phyloP scores from a whole-genome alignment of 2,329 filamentous ascomycete species.

The Lasiodiplodia theobromae region DNA sequence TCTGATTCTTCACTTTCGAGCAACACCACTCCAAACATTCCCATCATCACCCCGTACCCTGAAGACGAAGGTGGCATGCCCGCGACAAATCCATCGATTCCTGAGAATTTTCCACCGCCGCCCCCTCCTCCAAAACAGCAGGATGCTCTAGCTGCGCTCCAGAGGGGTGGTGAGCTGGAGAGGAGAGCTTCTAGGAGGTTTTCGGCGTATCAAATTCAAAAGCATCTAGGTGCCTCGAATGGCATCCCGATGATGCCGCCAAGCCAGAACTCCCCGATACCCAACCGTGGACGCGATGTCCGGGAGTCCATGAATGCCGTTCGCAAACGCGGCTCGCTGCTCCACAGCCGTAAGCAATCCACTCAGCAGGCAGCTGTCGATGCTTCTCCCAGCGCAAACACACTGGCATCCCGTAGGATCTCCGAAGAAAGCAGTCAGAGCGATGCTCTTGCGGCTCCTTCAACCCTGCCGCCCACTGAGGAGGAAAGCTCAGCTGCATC shows the following conservation, averaged over 20 bases:
- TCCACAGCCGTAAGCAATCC: conserved; percentile 61
- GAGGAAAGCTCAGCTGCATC: conserved; percentile 52
- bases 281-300: conserved; percentile 83
- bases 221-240: conserved; percentile 83
- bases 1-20: conserved; percentile 73
- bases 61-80: conserved; percentile 62
- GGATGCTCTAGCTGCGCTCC: conserved; percentile 88
- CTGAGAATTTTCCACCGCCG: conserved; percentile 70
- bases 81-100: conserved; percentile 46
- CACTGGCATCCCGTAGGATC: conserved; percentile 59
- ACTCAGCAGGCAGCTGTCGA: conserved; percentile 61
- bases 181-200: conserved; percentile 91
- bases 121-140: conserved; percentile 81
- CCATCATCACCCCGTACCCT: conserved; percentile 76
- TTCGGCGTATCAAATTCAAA: conserved; percentile 95
- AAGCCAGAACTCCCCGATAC: conserved; percentile 78
- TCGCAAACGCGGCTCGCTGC: conserved; percentile 63
- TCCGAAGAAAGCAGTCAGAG: conserved; percentile 65
- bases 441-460: conserved; percentile 42
- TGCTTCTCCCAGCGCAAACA: conserved; percentile 63
- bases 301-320: conserved; percentile 83
- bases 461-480: conserved; percentile 44
- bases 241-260: conserved; percentile 83
- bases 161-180: conserved; percentile 91
- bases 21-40: conserved; percentile 76